Conservation (phyloP, 352 stramenopile species). For the Pythium chondricola region DNA sequence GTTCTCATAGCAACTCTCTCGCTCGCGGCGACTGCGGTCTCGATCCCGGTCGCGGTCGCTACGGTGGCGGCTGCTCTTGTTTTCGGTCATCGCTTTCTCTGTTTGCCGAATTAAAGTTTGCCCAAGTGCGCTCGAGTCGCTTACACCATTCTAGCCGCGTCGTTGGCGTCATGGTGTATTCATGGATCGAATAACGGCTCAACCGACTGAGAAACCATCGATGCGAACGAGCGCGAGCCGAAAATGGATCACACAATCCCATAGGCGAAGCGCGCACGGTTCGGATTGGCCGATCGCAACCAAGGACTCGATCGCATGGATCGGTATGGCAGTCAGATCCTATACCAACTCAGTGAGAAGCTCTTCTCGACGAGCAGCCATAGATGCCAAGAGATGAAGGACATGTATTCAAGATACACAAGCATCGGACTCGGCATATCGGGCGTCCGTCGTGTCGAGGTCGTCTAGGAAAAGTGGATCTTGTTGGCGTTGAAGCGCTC, state of each 20-base stretch:
- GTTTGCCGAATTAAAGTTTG: neutral
- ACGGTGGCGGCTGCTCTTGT: constrained; percentile 16
- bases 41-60: constrained; percentile 13
- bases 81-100: neutral
- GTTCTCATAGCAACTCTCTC: constrained; percentile 13
- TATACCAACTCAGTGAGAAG: no score
- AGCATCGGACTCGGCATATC: no score
- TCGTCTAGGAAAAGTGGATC: constrained; percentile 93
- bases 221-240: neutral
- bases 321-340: no score
- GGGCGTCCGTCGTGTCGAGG: no score
- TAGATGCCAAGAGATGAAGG: no score
- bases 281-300: no score
- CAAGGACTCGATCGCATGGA: no score
- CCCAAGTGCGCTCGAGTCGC: neutral
- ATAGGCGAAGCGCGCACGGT: no score
- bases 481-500: constrained; percentile 95
- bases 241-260: no score
- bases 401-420: no score
- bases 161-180: constrained; percentile 4
- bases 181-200: constrained; percentile 8
- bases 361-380: no score
- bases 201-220: neutral
- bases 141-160: neutral
- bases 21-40: constrained; percentile 11